Evolutionary conservation across 306 rosid species (phyloP), one percentile per base, ranked within the genome.

Genomic region (Quercus cerris): DNA sequence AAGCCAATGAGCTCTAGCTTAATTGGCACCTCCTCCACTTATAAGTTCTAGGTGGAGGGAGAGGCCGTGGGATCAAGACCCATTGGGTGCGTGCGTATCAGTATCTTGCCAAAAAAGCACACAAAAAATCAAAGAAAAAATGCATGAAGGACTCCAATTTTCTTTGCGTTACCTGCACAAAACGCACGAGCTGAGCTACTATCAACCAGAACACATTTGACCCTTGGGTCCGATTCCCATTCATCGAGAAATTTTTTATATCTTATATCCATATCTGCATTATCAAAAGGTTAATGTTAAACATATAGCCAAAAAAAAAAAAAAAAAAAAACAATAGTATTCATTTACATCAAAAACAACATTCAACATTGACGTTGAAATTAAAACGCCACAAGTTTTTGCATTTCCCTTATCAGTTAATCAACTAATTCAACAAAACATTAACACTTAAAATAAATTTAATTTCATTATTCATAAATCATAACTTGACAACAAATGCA

Each of bases 101-200:
- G 12, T 41, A 41, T 0, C 46, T 41, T 8, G 46, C 46, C 3
- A 41, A 41, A 41, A 41, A 41, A 41, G n/a, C 30, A 15, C 3
- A 22, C 19, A 62, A 46, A 68, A 59, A 51, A 54, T 8, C 17
- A 33, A 63, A 54, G 41, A 64, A 76, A 71, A 68, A 20, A 31
- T 71, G 66, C 12, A 67, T 31, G 30, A 9, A 7, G 22, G 52
- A 64, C 31, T 61, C 12, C 20, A 6, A 31, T 11, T 71, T 77
- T 79, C 78, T 25, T 49, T 28, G 58, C 20, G 61, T 83, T 93
- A 96, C 99, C 99, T 19, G 98, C 98, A 88, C 91, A 96, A 74
- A 91, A 96, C 56, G 99, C 94, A 62, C 99, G 98, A 75, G 94
- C 28, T 1, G 99, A 90, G 93, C 90, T 93, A 88, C 99, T 87